Evolutionary conservation across 805 yeast genomes (phyloP).

Genomic region (Candida taoyuanica): DNA sequence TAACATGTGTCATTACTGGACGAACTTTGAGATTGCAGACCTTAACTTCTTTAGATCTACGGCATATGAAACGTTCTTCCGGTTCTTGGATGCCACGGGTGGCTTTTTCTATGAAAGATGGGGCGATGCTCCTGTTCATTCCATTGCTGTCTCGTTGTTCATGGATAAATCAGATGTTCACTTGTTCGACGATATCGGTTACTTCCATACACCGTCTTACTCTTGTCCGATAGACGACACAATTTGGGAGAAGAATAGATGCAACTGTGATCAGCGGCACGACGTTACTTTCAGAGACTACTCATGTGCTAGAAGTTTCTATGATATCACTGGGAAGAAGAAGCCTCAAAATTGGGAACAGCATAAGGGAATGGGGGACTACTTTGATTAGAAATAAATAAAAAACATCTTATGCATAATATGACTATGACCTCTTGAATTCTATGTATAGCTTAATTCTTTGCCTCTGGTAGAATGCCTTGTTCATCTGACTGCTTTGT

Average conservation of each 20-base stretch:
- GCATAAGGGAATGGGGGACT: slow-evolving; percentile 29
- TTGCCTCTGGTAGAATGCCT: slow-evolving; percentile 3
- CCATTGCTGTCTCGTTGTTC: slow-evolving; percentile 77
- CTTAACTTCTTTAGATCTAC: slow-evolving; percentile 45
- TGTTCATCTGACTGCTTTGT: slow-evolving; percentile 1
- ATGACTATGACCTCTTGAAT: neutral
- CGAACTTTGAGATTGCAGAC: slow-evolving; percentile 56
- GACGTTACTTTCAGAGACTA: slow-evolving; percentile 74
- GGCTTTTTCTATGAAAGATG: slow-evolving; percentile 65
- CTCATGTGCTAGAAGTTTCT: slow-evolving; percentile 63
- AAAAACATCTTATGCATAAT: too few relatives aligned
- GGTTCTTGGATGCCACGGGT: slow-evolving; percentile 41
- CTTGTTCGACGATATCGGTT: slow-evolving; percentile 80
- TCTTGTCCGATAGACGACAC: slow-evolving; percentile 55
- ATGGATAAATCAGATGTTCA: slow-evolving; percentile 64
- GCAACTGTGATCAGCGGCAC: slow-evolving; percentile 52
- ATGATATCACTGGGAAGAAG: slow-evolving; percentile 44
- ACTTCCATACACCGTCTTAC: slow-evolving; percentile 60
- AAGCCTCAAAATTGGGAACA: slow-evolving; percentile 70
- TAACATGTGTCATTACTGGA: slow-evolving; percentile 63
- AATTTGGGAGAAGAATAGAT: slow-evolving; percentile 40
- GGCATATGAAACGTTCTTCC: slow-evolving; percentile 42
- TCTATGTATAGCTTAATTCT: neutral
- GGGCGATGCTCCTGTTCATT: slow-evolving; percentile 94
- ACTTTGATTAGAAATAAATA: slow-evolving; percentile 12